Conservation (phyloP, 2,329 filamentous ascomycete genomes). For the Allantophomopsis lycopodina region DNA sequence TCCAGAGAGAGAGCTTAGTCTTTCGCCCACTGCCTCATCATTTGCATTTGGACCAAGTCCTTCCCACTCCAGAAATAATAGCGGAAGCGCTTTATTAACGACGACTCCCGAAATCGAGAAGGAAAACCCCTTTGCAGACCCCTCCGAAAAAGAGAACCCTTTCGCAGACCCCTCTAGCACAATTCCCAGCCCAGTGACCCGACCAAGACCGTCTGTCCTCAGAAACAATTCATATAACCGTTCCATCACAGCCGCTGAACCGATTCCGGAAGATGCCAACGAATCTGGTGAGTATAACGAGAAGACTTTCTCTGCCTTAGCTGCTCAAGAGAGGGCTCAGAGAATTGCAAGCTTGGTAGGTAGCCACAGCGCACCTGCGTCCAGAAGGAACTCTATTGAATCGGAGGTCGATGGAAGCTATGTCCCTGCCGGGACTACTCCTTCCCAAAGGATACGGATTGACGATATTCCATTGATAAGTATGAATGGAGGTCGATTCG, state of each 20-base stretch:
- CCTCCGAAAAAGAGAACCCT: slow-evolving; percentile 13
- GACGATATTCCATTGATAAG: slow-evolving; percentile 18
- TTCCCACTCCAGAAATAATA: slow-evolving; percentile 14
- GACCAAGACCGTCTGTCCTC: slow-evolving; percentile 12
- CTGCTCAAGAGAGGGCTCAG: slow-evolving; percentile 17
- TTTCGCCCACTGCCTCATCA: no score
- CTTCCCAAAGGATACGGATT: slow-evolving; percentile 12
- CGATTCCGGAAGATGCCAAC: slow-evolving; percentile 3
- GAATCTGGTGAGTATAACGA: slow-evolving; percentile 8
- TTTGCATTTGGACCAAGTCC: slow-evolving; percentile 3
- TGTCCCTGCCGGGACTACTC: slow-evolving; percentile 1
- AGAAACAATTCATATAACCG: slow-evolving; percentile 10
- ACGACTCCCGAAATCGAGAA: slow-evolving; percentile 11
- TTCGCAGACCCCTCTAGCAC: slow-evolving; percentile 8
- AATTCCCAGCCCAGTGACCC: slow-evolving; percentile 3
- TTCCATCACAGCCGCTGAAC: slow-evolving; percentile 2
- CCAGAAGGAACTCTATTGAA: slow-evolving; percentile 15
- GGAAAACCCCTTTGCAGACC: slow-evolving; percentile 14
- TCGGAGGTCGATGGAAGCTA: slow-evolving; percentile 10
- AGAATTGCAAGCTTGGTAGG: slow-evolving; percentile 15
- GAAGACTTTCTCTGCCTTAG: slow-evolving; percentile 16
- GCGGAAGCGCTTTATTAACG: slow-evolving; percentile 5
- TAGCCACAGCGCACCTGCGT: slow-evolving; percentile 16
- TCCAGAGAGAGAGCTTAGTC: no score
- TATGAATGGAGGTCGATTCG: slow-evolving; percentile 9